A percentile compares a stretch with the other conserved stretches of the same genome.
Conservation (phyloP, 2,329 filamentous ascomycete genomes). For the Colletotrichum sp. region DNA sequence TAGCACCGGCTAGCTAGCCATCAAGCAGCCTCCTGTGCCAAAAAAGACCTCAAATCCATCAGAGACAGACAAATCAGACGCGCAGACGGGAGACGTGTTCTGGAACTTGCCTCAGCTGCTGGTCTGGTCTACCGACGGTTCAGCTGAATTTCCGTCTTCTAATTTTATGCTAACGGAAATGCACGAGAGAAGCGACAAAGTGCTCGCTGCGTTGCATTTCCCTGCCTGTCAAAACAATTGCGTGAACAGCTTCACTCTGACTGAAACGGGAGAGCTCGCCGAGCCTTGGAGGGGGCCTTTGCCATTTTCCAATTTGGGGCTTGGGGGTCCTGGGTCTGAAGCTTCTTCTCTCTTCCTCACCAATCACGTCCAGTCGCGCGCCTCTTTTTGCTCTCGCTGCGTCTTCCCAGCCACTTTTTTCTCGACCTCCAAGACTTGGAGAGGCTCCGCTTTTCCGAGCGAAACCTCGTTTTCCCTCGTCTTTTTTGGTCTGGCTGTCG, state of each 20-base stretch:
- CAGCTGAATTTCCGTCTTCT: neutral
- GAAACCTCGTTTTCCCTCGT: neutral
- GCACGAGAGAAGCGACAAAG: neutral
- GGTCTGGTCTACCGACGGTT: no score
- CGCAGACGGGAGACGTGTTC: neutral
- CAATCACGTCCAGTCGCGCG: neutral
- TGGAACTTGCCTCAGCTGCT: neutral
- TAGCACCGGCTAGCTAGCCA: neutral
- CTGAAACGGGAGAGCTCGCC: conserved; percentile 10
- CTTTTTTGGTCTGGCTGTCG: neutral
- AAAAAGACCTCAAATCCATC: neutral
- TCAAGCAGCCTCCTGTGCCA: neutral
- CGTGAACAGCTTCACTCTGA: neutral
- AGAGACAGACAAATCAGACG: neutral
- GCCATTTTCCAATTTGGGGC: neutral
- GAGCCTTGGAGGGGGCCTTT: neutral
- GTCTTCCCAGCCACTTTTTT: neutral
- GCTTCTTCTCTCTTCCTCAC: neutral
- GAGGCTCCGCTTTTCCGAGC: neutral
- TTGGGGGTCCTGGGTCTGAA: neutral
- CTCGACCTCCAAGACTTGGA: neutral
- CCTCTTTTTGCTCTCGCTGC: neutral
- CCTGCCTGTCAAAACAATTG: neutral
- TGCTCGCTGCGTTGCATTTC: neutral
- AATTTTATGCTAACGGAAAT: neutral